Evolutionary conservation across 2,329 filamentous ascomycete genomes (phyloP), one percentile per base, ranked within the genome.

Genomic region (Colletotrichum sp.): DNA sequence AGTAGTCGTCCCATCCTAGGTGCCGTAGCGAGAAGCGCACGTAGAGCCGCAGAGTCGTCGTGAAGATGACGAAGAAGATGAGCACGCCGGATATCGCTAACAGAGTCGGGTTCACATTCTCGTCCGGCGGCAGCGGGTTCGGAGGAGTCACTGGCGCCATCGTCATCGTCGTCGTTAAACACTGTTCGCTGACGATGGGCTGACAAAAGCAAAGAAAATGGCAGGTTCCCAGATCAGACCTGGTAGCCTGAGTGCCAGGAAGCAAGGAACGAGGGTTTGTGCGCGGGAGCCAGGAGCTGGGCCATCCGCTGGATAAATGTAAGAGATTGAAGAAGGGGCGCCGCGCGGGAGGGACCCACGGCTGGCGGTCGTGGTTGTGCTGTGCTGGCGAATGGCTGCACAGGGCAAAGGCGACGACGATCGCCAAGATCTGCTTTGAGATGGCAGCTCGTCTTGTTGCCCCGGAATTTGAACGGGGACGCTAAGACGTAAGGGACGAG

Each of bases 51-150:
- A 85, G 69, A 21, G 69, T 58, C 16, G 83, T 84, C 5, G 83
- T 83, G 74, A 81, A 68, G 73, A 83, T 73, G 56, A 82, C 80
- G 30, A 85, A 78, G 32, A 78, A 73, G 21, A 83, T 79, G 61
- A 85, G 78, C n/a, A 80, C 76, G 26, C 79, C 79, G 10, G 83
- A 84, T 14, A 85, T 68, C 24, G 79, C 79, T 5, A 85, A 64
- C 9, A 86, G 75, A 3, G 79, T 71, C 26, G 82, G 81, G 2
- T 83, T 83, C 38, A 81, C 77, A 65, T 85, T 85, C 3, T 79
- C 73, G 63, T 80, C 82, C n/a, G 83, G 81, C 4, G 86, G 84
- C 28, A 89, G 73, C 32, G 87, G 83, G 69, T 83, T 85, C 14
- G 73, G 73, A 32, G 81, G 68, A 14, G 52, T 58, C 7, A 72